A percentile compares a stretch with the other conserved stretches of the same genome.
Evolutionary conservation across 768 basidiomycete species (phyloP).

Genomic region (Tricholoma terreum): DNA sequence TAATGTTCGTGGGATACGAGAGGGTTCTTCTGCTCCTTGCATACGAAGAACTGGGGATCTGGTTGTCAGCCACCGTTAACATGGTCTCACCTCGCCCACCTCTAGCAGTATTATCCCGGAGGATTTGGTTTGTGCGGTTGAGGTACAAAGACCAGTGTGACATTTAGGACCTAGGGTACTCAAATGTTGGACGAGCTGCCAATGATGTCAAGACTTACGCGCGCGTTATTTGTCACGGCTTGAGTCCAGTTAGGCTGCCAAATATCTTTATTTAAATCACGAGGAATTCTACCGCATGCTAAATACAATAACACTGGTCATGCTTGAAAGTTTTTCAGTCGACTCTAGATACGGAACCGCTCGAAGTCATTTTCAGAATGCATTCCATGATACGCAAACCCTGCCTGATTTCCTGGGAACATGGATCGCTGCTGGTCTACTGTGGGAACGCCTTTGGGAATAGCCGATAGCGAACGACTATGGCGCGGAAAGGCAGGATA

Average conservation of each 20-base stretch:
- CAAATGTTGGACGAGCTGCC: background rate
- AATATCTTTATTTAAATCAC: too few relatives aligned
- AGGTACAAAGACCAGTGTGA: conserved; percentile 37
- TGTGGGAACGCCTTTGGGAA: background rate
- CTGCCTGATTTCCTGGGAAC: too few relatives aligned
- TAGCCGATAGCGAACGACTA: conserved; percentile 14
- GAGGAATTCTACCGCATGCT: too few relatives aligned
- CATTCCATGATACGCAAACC: background rate
- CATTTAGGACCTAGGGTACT: conserved; percentile 19
- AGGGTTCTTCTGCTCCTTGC: conserved; percentile 68
- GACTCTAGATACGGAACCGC: too few relatives aligned
- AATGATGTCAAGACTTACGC: conserved; percentile 14
- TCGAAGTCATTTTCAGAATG: too few relatives aligned
- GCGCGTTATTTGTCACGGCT: background rate
- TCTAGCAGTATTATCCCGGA: conserved; percentile 33
- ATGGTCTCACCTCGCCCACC: conserved; percentile 21
- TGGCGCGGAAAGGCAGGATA: conserved; percentile 7
- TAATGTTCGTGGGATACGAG: conserved; percentile 60
- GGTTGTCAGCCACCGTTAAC: background rate
- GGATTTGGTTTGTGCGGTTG: conserved; percentile 34
- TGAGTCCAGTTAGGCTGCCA: background rate
- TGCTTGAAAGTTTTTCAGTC: too few relatives aligned
- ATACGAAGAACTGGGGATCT: conserved; percentile 58
- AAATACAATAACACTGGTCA: too few relatives aligned
- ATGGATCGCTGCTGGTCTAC: too few relatives aligned